These are phyloP conservation scores for Backusella sp. DNA, from an alignment of 192 early-diverging fungal species.

Conservation along the genomic window DNA sequence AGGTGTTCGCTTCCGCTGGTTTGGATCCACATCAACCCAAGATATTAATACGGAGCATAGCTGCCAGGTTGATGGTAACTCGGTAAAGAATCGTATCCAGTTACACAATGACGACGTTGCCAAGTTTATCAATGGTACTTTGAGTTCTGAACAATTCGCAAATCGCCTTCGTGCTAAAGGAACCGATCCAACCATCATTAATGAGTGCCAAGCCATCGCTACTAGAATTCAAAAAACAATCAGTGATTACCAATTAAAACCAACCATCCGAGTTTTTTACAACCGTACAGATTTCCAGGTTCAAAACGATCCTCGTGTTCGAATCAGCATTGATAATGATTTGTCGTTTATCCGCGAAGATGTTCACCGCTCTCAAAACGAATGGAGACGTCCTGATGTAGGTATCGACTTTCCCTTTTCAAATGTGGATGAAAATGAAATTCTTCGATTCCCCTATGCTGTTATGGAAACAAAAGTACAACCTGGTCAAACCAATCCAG, in stretches of 20 bases:
- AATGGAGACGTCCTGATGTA: constrained; percentile 38
- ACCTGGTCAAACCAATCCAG: constrained; percentile 14
- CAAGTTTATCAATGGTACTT: constrained; percentile 14
- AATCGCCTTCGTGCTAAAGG: constrained; percentile 57
- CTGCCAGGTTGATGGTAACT: constrained; percentile 27
- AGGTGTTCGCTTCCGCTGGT: constrained; percentile 36
- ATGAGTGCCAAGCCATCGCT: constrained; percentile 45
- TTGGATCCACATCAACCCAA: constrained; percentile 24
- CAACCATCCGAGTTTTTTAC: constrained; percentile 31
- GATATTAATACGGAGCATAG: constrained; percentile 30
- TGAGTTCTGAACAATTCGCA: constrained; percentile 55
- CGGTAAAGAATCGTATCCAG: constrained; percentile 32
- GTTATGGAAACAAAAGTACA: constrained; percentile 36
- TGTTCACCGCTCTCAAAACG: constrained; percentile 60
- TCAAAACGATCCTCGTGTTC: constrained; percentile 43
- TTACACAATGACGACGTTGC: constrained; percentile 20
- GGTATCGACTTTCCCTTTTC: constrained; percentile 44
- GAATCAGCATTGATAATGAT: constrained; percentile 90
- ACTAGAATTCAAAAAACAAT: constrained; percentile 25
- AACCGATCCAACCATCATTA: constrained; percentile 60
- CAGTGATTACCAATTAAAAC: constrained; percentile 24
- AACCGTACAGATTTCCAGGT: constrained; percentile 37
- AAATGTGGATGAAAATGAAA: constrained; percentile 21
- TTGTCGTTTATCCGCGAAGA: constrained; percentile 95
- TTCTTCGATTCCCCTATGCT: constrained; percentile 38